These are phyloP conservation scores for Claviceps arundinis DNA, from an alignment of 2,329 filamentous ascomycete genomes.

Conservation along the genomic window DNA sequence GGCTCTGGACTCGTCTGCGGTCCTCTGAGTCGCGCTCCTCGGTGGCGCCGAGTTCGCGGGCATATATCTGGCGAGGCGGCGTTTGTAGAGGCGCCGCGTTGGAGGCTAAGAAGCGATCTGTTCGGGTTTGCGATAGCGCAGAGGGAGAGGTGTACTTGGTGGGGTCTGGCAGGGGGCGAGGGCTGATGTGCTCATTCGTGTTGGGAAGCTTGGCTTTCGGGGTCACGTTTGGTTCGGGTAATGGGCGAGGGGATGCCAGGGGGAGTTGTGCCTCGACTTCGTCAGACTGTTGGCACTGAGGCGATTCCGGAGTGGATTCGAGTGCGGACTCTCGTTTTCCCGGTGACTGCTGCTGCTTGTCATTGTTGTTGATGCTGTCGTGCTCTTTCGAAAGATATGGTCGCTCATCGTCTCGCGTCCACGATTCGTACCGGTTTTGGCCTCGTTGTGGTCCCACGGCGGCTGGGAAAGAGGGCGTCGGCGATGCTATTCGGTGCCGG, in stretches of 20 bases:
- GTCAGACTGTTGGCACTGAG: not conserved
- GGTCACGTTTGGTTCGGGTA: constrained; percentile 24
- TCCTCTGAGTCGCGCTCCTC: constrained; percentile 52
- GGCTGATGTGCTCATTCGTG: constrained; percentile 14
- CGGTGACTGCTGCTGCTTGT: constrained; percentile 19
- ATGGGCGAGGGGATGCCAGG: constrained; percentile 21
- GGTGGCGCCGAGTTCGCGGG: constrained; percentile 40
- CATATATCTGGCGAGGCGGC: constrained; percentile 34
- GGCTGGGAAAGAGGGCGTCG: not conserved
- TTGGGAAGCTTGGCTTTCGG: constrained; percentile 23
- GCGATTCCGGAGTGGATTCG: constrained; percentile 8
- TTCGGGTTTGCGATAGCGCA: constrained; percentile 29
- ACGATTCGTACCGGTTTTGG: constrained; percentile 45
- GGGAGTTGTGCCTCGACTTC: not conserved
- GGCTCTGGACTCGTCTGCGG: constrained; percentile 42
- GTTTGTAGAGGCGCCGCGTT: constrained; percentile 35
- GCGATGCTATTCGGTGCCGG: constrained; percentile 7
- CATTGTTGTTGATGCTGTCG: constrained; percentile 9
- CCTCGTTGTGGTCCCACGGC: constrained; percentile 7
- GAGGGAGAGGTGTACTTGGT: constrained; percentile 17
- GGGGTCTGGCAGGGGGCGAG: constrained; percentile 42
- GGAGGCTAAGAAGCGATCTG: constrained; percentile 42
- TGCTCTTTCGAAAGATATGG: constrained; percentile 47
- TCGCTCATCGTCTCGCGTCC: constrained; percentile 50
- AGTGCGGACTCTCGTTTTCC: constrained; percentile 16